Conservation (phyloP, 1,284 basidiomycete genomes). For the Cutaneotrichosporon sp. region DNA sequence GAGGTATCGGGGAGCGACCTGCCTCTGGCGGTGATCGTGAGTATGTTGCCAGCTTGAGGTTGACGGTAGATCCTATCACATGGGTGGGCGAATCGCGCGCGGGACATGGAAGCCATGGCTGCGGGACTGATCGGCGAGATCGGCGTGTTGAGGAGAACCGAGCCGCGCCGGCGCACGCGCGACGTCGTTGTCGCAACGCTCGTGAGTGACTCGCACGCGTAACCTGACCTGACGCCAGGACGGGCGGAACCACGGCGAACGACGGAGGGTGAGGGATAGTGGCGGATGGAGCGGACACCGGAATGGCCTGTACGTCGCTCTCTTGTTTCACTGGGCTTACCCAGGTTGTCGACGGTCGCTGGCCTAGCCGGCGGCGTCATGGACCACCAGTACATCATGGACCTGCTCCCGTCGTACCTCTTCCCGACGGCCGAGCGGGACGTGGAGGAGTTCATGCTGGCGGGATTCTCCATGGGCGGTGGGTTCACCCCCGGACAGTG, state of each 20-base stretch:
- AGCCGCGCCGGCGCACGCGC: conserved; percentile 18
- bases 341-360: no score
- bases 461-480: conserved; percentile 53
- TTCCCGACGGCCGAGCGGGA: conserved; percentile 64
- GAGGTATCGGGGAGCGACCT: conserved; percentile 27
- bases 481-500: neutral
- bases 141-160: conserved; percentile 3
- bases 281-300: no score
- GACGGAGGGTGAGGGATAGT: no score
- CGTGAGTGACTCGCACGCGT: conserved; percentile 20
- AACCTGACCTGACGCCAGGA: conserved; percentile 55
- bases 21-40: conserved; percentile 32
- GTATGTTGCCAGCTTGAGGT: neutral
- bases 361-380: conserved; percentile 8
- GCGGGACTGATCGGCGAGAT: conserved; percentile 35
- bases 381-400: conserved; percentile 74
- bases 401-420: conserved; percentile 71
- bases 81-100: conserved; percentile 17
- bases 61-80: conserved; percentile 14
- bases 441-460: conserved; percentile 61
- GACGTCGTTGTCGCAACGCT: conserved; percentile 45
- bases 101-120: conserved; percentile 30
- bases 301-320: no score
- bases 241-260: conserved; percentile 67
- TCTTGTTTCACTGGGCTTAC: no score